Conservation (phyloP, 2,329 filamentous ascomycete species). For the Pseudovirgaria hyperparasitica region DNA sequence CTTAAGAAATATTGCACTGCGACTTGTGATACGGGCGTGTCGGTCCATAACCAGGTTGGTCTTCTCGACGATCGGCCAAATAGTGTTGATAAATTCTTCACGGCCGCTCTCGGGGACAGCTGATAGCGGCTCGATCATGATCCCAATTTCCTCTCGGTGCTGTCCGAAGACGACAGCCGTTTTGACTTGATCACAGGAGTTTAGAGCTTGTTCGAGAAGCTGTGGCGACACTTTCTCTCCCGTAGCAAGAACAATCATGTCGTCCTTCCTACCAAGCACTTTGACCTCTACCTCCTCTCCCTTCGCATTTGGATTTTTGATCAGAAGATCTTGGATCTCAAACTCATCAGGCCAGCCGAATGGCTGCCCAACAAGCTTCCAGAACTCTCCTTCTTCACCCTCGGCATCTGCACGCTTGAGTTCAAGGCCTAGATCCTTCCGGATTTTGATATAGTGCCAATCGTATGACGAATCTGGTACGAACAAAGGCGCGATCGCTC, state of each 20-base stretch:
- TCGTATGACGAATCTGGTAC: constrained; percentile 17
- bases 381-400: constrained; percentile 5
- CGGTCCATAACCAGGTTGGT: constrained; percentile 11
- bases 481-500: constrained; percentile 22
- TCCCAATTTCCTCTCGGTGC: constrained; percentile 8
- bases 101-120: constrained; percentile 1
- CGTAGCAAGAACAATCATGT: constrained; percentile 18
- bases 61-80: constrained; percentile 13
- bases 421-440: constrained; percentile 18
- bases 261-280: constrained; percentile 23
- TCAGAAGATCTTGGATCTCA: constrained; percentile 21
- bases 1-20: constrained; percentile 8
- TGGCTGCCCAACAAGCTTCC: constrained; percentile 15
- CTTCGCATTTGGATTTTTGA: constrained; percentile 13
- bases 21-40: constrained; percentile 12
- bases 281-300: too few relatives aligned
- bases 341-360: constrained; percentile 16
- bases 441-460: constrained; percentile 18
- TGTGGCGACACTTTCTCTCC: constrained; percentile 18
- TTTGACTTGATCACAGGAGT: constrained; percentile 4
- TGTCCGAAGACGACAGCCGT: constrained; percentile 12
- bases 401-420: constrained; percentile 7
- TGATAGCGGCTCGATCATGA: constrained; percentile 12
- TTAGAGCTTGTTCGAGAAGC: constrained; percentile 9
- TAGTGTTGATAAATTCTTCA: constrained; percentile 7